Percentiles rank a stretch among this genome's conserved stretches.
Evolutionary conservation across 108 stramenopile genomes (phyloP).

Genomic region (Nannochloropsis salina): DNA sequence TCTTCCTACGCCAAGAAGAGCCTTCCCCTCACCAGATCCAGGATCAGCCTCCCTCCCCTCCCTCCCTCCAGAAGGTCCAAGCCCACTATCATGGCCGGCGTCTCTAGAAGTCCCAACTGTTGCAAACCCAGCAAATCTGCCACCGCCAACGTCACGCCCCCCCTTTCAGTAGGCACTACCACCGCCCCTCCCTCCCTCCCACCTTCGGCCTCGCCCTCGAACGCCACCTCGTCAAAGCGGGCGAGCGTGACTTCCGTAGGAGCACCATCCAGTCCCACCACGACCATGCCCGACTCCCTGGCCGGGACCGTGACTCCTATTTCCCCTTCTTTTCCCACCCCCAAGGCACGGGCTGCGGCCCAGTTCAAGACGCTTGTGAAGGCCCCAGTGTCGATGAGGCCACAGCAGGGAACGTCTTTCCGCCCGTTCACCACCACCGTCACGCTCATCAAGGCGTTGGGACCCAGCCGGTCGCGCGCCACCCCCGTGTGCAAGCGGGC

Average conservation of each 20-base stretch:
- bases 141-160: background rate
- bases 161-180: background rate
- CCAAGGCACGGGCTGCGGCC: background rate
- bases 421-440: background rate
- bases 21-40: background rate
- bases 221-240: background rate
- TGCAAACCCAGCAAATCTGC: background rate
- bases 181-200: background rate
- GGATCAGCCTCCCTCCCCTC: background rate
- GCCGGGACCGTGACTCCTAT: background rate
- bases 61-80: background rate
- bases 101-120: background rate
- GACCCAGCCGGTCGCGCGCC: background rate
- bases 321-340: background rate
- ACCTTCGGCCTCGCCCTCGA: background rate
- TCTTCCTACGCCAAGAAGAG: background rate
- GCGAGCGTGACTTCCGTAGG: background rate
- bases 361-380: background rate
- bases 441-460: background rate
- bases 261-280: background rate
- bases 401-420: background rate
- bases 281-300: background rate
- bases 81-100: background rate
- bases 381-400: background rate
- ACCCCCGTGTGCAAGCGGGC: background rate